Base-by-base conservation (phyloP, 2,329 filamentous ascomycete species). In the Chalaropsis ovoidea region DNA sequence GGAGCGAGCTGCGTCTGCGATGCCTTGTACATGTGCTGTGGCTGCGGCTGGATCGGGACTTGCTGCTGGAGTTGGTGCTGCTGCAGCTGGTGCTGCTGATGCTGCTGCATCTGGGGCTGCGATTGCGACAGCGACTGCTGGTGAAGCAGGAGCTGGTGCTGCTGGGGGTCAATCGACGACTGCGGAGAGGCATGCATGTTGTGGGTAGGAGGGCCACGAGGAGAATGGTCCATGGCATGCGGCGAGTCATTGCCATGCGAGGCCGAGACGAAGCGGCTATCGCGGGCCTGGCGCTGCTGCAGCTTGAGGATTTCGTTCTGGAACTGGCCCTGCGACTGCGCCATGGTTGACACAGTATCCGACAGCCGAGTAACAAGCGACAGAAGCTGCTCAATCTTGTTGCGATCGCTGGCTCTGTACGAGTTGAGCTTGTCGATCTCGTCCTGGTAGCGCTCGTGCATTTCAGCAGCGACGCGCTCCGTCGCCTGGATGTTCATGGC, bases 371-470 rank as follows among this genome's bases (percentile, higher is more conserved):
- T 81, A 3, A 90, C 84, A 39, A 89, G 80, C 15, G 81, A 80
- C 7, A 86, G 80, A n/a, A 93, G 79, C 71, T 89, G 83, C 64
- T 88, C 84, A 67, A 92, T 87, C 80, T 91, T 91, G 69, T 79
- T 77, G 64, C 75, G 77, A 65, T 85, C 81, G 2, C 77, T 76
- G 5, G 73, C 73, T 39, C 79, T 78, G 65, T 81, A 80, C n/a
- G 76, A 76, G 69, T 80, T 77, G 71, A 84, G 73, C 42, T 77
- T 76, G 65, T 79, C 77, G 58, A 83, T 76, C 68, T 81, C 78
- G 24, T 80, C 77, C 54, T 78, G 74, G 67, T 81, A 78, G 68
- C 82, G 80, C 67, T 83, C 81, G 72, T 94, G 86, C 61, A 92
- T 79, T 64, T 91, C 86, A 24, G 79, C 78, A 8, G 85, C 80